Evolutionary conservation across 805 yeast species (phyloP).

Genomic region (Vanderwaltozyma tropicalis): DNA sequence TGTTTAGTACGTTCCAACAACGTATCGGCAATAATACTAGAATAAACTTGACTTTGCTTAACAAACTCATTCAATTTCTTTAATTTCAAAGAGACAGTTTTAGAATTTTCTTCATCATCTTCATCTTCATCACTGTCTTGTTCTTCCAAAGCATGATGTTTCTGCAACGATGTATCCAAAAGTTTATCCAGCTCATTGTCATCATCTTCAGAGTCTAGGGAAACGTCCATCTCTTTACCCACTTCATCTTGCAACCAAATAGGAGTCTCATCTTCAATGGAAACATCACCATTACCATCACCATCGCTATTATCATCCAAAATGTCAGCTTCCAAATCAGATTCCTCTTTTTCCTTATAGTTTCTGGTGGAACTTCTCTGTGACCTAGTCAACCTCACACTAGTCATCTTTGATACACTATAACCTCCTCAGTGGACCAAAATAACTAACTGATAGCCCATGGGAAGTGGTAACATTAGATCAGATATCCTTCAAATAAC

Average conservation of each 20-base stretch:
- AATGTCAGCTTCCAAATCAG: constrained; percentile 19
- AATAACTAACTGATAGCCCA: no score
- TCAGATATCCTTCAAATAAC: no score
- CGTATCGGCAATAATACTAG: constrained; percentile 76
- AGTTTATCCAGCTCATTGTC: constrained; percentile 3
- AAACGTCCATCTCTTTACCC: constrained; percentile 11
- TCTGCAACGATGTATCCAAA: neutral
- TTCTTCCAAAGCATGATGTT: constrained; percentile 5
- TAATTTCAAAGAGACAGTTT: constrained; percentile 48
- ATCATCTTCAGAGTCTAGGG: constrained; percentile 20
- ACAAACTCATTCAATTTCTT: constrained; percentile 62
- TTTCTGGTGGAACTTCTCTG: neutral
- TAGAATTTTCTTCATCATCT: constrained; percentile 28
- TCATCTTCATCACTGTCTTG: constrained; percentile 10
- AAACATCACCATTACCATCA: constrained; percentile 2
- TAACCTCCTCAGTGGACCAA: neutral
- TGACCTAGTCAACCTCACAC: constrained; percentile 1
- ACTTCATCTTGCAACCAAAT: constrained; percentile 23
- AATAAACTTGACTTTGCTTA: constrained; percentile 79
- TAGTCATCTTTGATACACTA: neutral
- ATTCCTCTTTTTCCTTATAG: constrained; percentile 24
- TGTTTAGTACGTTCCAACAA: constrained; percentile 39
- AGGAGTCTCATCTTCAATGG: constrained; percentile 8
- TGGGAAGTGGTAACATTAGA: no score
- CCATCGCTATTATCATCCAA: constrained; percentile 7